Evolutionary conservation across 495 filamentous ascomycete species (phyloP), one percentile per base, ranked within the genome.

Genomic region (Xylaria scruposa): DNA sequence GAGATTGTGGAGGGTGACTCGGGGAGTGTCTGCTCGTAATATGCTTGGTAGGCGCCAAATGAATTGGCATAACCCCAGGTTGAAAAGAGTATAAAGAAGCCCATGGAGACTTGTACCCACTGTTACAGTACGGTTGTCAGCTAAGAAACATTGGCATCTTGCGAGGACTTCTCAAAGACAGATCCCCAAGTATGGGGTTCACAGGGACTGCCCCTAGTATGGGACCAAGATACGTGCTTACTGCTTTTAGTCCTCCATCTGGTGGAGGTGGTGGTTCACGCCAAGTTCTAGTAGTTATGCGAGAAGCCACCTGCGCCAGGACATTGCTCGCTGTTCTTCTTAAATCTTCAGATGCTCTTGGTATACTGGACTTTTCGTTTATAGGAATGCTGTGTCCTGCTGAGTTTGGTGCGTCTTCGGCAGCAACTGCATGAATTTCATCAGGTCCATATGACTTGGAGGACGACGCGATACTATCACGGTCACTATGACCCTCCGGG

Each of bases 21-120:
- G 12, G 81, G 70, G 10, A 88, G 75, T 4, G 78, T 79, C 6
- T 84, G 75, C 0, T 85, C 85, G 74, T 94, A 94, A 80, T 93
- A 92, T 1, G 87, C 85, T 74, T 94, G 92, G 73, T 92, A 94
- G 9, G 91, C 86, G 8, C 92, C 92, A 74, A 92, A 94, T 53
- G 87, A 88, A 72, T 91, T 90, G 71, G 93, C 89, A 74, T 91
- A 91, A 29, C 92, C 92, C 91, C 91, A 95, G 3, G 91, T 92
- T 63, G 90, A 90, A 81, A 90, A 89, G 67, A 93, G 33, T 6
- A 92, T 85, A 12, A 94, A 80, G 78, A 91, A 90, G 3, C 82
- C 89, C 79, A 90, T 84, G n/a, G 85, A 81, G 19, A 88, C 90
- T 78, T 92, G 90, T 2, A 83, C 85, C 91, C 91, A 94, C 70